Percentiles rank a stretch among this genome's conserved stretches.
Evolutionary conservation across 2,329 filamentous ascomycete genomes (phyloP).

Genomic region (Microcyclosporella mali): DNA sequence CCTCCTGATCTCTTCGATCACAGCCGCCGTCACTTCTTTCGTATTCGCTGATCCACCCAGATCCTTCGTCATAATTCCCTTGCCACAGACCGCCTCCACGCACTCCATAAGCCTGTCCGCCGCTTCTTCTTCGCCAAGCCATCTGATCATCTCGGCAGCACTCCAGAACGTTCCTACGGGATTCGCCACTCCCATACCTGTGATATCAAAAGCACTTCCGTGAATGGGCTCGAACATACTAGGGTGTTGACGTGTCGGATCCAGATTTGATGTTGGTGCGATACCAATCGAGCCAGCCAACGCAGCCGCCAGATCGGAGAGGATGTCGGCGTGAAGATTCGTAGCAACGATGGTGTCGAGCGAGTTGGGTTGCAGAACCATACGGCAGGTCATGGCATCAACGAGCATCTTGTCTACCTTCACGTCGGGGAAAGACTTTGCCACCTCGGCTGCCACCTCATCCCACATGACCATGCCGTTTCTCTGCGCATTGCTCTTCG

Average conservation of each 20-base stretch:
- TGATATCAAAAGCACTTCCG: conserved; percentile 54
- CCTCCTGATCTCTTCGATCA: conserved; percentile 35
- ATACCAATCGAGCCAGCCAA: conserved; percentile 66
- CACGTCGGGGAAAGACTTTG: conserved; percentile 55
- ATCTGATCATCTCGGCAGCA: conserved; percentile 52
- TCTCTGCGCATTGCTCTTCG: conserved; percentile 60
- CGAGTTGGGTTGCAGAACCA: conserved; percentile 55
- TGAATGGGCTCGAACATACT: conserved; percentile 57
- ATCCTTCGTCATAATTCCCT: conserved; percentile 49
- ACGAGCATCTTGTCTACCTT: conserved; percentile 60
- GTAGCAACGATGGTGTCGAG: conserved; percentile 60
- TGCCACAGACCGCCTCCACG: conserved; percentile 50
- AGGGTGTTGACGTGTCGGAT: conserved; percentile 55
- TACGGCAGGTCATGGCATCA: conserved; percentile 60
- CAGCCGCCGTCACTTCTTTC: conserved; percentile 39
- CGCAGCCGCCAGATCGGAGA: conserved; percentile 65
- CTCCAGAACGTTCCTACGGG: conserved; percentile 57
- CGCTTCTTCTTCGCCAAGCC: conserved; percentile 51
- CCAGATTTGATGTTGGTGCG: conserved; percentile 63
- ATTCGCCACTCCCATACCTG: conserved; percentile 55
- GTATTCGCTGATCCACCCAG: conserved; percentile 44
- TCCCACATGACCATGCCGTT: conserved; percentile 66
- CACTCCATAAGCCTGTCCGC: conserved; percentile 45
- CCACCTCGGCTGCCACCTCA: conserved; percentile 52
- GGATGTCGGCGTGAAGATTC: conserved; percentile 59